A percentile compares a stretch with the other conserved stretches of the same genome.
Evolutionary conservation across 805 yeast genomes (phyloP).

Genomic region (Yamadazyma endophytica): DNA sequence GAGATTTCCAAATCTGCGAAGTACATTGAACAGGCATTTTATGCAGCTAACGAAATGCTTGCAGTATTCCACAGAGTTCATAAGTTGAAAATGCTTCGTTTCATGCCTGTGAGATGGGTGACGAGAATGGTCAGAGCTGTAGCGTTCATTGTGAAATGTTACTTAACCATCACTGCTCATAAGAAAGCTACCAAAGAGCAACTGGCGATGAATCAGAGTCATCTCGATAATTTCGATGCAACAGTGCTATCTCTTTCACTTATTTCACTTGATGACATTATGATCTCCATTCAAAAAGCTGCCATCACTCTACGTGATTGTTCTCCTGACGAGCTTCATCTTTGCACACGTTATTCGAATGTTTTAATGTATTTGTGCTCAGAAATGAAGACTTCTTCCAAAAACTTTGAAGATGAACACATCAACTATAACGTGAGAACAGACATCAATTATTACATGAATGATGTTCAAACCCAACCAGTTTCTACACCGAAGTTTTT

Average conservation of each 20-base stretch:
- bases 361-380: constrained; percentile 72
- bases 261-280: constrained; percentile 67
- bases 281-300: constrained; percentile 62
- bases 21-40: constrained; percentile 77
- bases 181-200: constrained; percentile 15
- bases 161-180: constrained; percentile 57
- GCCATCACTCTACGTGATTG: constrained; percentile 76
- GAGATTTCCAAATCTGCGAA: constrained; percentile 70
- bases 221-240: constrained; percentile 34
- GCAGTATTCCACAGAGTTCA: constrained; percentile 69
- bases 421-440: neutral
- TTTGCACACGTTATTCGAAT: constrained; percentile 75
- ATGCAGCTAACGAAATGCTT: constrained; percentile 77
- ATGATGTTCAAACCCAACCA: neutral
- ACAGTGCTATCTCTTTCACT: constrained; percentile 56
- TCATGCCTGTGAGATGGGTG: constrained; percentile 92
- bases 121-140: constrained; percentile 82
- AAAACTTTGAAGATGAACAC: constrained; percentile 15
- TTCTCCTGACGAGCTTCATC: constrained; percentile 84
- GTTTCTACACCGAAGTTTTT: no score
- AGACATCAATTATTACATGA: no score
- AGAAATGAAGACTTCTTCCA: constrained; percentile 57
- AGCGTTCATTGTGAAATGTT: constrained; percentile 85
- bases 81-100: constrained; percentile 55
- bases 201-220: constrained; percentile 11